Base-by-base conservation (phyloP, 331 rosid genomes). In the Pyracantha coccinea region DNA sequence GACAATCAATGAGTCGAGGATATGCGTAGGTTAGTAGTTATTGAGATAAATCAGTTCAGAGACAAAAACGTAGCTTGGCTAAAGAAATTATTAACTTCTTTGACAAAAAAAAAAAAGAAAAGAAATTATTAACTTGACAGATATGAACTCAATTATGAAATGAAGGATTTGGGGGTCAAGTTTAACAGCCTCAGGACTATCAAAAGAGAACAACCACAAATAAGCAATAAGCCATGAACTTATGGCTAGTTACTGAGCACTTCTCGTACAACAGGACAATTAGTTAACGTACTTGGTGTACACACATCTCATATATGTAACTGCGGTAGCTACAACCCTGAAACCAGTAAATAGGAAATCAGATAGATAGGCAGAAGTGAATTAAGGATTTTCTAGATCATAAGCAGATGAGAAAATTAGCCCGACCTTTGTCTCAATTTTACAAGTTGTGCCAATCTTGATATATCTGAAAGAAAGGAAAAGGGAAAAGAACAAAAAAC, bases 251-350 rank as follows among this genome's bases (percentile, higher is more conserved):
- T 41, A 29, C 33, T 21, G 44, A 67, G 19, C 53, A 45, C 24
- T 53, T 60, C 12, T 65, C 62, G 62, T 23, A 44, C 21, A 16
- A 70, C 21, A 31, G 23, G 64, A 20, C 5, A 55, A 6, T 31
- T 32, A 24, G 33, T 72, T 72, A 55, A 60, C 59, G 68, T 91
- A 93, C 98, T 90, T 87, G 80, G 92, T 83, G 78, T 93, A 93
- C 80, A 91, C 97, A 11, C 96, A 97, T 76, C 98, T 91, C 98
- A 93, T 88, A 85, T 93, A 93, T 35, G 97, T 71, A 71, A 91
- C 89, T 60, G 98, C 96, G 59, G 96, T 94, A 64, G 98, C 98
- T 70, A 91, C 95, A 75, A 91, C 96, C 92, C 97, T 90, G 89
- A 82, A 81, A 76, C 64, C 66, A 77, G 82, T 66, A 75, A 68